These are phyloP conservation scores for Saccharomyces hybrid DNA, from an alignment of 1,139 yeast genomes.

Conservation along the genomic window DNA sequence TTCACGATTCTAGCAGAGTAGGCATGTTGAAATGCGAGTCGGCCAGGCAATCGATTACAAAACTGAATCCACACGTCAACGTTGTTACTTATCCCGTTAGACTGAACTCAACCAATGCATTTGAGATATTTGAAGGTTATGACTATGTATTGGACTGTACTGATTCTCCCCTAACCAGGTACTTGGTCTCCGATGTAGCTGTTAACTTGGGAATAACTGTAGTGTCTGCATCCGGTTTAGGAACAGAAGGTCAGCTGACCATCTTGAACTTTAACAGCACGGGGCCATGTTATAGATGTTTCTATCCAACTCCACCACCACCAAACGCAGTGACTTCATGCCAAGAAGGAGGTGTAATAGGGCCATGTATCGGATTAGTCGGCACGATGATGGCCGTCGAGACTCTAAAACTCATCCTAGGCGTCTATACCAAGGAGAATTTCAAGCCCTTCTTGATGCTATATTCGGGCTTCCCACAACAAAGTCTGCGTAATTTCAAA, in stretches of 20 bases:
- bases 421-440: constrained; percentile 41
- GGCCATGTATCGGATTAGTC: constrained; percentile 89
- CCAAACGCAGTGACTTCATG: constrained; percentile 79
- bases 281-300: constrained; percentile 94
- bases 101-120: constrained; percentile 51
- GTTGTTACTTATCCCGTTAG: constrained; percentile 47
- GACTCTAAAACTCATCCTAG: constrained; percentile 65
- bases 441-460: constrained; percentile 65
- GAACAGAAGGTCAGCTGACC: constrained; percentile 84
- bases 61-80: constrained; percentile 60
- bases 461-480: constrained; percentile 70
- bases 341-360: constrained; percentile 90
- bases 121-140: constrained; percentile 51
- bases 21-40: constrained; percentile 74
- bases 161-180: constrained; percentile 83
- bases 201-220: constrained; percentile 63
- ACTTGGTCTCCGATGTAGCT: constrained; percentile 79
- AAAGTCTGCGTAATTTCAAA: constrained; percentile 61
- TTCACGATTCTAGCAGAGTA: constrained; percentile 60
- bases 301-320: constrained; percentile 86
- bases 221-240: constrained; percentile 87
- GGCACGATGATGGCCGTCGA: constrained; percentile 90
- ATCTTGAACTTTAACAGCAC: constrained; percentile 55
- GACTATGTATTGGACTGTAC: constrained; percentile 89
- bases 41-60: constrained; percentile 48